phyloP scores from a whole-genome alignment of 305 asterid species.

The Solanum hybrid region DNA sequence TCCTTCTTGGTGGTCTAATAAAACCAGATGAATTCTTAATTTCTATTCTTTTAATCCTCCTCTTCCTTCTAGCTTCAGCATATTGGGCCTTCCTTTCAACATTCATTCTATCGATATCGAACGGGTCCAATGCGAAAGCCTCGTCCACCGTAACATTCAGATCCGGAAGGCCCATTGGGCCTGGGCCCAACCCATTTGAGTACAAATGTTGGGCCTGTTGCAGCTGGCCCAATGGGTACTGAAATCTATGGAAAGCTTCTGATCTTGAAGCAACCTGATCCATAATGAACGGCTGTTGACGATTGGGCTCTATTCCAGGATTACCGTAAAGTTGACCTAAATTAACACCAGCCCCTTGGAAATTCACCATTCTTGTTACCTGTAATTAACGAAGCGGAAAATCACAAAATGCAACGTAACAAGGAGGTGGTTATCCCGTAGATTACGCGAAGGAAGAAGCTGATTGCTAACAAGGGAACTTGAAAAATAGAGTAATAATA shows the following conservation, averaged over 20 bases:
- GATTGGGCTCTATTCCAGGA: slow-evolving; percentile 2
- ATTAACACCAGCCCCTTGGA: slow-evolving; percentile 1
- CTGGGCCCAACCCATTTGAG: slow-evolving; percentile 14
- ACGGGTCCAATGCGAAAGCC: slow-evolving; percentile 15
- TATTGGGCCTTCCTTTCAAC: slow-evolving; percentile 23
- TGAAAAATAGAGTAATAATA: not conserved
- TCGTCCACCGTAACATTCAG: slow-evolving; percentile 29
- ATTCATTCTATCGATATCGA: slow-evolving; percentile 11
- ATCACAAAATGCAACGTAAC: not conserved
- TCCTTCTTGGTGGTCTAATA: not conserved
- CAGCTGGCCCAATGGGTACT: slow-evolving; percentile 10
- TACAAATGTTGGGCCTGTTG: not conserved
- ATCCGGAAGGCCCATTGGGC: slow-evolving; percentile 25
- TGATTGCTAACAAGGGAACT: not conserved
- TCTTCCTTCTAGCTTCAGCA: slow-evolving; percentile 42
- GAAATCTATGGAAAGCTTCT: not conserved
- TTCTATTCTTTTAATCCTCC: slow-evolving; percentile 11
- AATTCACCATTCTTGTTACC: slow-evolving; percentile 13
- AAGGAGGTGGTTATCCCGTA: not conserved
- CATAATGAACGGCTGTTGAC: slow-evolving; percentile 9
- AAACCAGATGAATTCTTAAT: not conserved
- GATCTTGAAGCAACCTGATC: slow-evolving; percentile 20
- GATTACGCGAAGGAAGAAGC: not conserved
- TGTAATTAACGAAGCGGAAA: not conserved
- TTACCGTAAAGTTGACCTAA: slow-evolving; percentile 16